phyloP scores from a whole-genome alignment of 352 stramenopile species.

The Globisporangium parvum region DNA sequence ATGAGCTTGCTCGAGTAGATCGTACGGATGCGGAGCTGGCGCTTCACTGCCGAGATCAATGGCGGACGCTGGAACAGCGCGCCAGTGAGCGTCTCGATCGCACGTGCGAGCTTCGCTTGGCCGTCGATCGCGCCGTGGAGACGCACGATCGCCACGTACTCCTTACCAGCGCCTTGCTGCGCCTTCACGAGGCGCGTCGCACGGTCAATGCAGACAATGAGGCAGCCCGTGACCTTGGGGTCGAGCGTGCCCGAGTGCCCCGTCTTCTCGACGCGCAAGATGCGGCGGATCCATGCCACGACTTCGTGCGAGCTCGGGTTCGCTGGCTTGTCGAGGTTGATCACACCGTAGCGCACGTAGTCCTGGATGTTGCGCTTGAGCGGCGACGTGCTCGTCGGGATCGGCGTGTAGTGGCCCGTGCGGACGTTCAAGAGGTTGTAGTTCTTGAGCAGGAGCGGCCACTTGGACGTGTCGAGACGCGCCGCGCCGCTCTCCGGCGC shows the following conservation, averaged over 20 bases:
- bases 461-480: conserved; percentile 96
- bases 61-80: conserved; percentile 99
- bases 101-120: conserved; percentile 89
- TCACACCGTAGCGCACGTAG: conserved; percentile 99
- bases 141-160: conserved; percentile 98
- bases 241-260: conserved; percentile 99
- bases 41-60: conserved; percentile 99
- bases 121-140: conserved; percentile 95
- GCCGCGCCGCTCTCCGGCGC: conserved; percentile 74
- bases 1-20: conserved; percentile 99
- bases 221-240: conserved; percentile 99
- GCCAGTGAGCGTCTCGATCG: conserved; percentile 98
- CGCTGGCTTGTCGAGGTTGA: conserved; percentile 99
- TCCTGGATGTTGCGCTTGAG: conserved; percentile 96
- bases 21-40: conserved; percentile 98
- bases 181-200: conserved; percentile 92
- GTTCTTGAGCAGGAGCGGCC: conserved; percentile 99
- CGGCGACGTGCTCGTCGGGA: conserved; percentile 94
- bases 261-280: conserved; percentile 99
- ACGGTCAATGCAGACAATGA: conserved; percentile 99
- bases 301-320: conserved; percentile 99
- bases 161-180: conserved; percentile 96
- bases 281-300: conserved; percentile 99
- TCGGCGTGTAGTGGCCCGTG: conserved; percentile 99
- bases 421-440: conserved; percentile 98